These are phyloP conservation scores for Plasmodium cynomolgi DNA, from an alignment of 169 alveolate genomes.

Conservation along the genomic window DNA sequence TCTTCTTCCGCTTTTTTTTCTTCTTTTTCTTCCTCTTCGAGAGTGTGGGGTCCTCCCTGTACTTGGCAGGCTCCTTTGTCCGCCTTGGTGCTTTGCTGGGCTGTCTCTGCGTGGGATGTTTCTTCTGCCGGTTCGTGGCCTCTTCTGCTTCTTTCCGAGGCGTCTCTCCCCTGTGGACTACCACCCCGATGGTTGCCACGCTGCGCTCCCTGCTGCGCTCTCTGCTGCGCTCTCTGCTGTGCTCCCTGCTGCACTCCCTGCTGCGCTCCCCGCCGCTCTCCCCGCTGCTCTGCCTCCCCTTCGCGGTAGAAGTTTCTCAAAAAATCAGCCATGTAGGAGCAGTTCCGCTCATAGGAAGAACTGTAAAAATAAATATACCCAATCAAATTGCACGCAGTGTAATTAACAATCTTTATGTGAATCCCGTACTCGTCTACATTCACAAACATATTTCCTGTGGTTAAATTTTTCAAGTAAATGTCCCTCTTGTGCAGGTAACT, in stretches of 20 bases:
- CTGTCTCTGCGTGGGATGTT: neutral
- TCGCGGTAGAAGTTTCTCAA: neutral
- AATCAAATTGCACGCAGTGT: conserved; percentile 40
- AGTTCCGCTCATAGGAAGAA: conserved; percentile 4
- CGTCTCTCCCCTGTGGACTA: neutral
- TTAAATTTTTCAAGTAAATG: conserved; percentile 50
- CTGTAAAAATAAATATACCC: conserved; percentile 56
- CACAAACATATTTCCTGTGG: conserved; percentile 36
- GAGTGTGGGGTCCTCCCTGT: neutral
- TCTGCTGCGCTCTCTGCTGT: neutral
- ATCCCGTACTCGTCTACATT: conserved; percentile 53
- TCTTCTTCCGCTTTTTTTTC: neutral
- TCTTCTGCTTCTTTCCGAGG: neutral
- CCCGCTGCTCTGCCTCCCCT: neutral
- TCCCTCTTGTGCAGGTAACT: conserved; percentile 47
- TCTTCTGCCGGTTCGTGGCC: neutral
- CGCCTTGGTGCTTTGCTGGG: neutral
- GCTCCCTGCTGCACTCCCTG: neutral
- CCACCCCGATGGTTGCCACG: neutral
- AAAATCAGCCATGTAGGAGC: conserved; percentile 3
- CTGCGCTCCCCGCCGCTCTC: no score
- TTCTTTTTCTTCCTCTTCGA: neutral
- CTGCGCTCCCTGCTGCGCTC: neutral
- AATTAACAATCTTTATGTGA: conserved; percentile 55
- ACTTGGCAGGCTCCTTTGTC: neutral